Conservation (phyloP, 176 grass and related monocot genomes). For the Musa beccarii region DNA sequence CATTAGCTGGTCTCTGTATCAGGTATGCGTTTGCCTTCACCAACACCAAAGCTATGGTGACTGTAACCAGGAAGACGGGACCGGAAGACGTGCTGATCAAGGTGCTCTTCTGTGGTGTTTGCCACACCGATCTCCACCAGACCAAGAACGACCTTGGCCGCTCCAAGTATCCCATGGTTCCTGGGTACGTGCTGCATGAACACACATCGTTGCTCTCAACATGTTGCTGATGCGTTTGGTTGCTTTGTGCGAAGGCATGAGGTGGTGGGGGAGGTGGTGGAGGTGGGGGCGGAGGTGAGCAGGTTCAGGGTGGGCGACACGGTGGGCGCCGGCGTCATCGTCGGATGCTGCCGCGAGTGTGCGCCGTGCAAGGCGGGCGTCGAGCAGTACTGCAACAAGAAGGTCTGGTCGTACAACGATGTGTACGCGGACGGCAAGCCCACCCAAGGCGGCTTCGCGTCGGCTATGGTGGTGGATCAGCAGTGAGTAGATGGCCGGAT, state of each 20-base stretch:
- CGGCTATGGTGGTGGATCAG: constrained; percentile 78
- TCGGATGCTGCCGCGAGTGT: constrained; percentile 79
- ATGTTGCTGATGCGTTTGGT: background rate
- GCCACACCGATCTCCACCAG: constrained; percentile 94
- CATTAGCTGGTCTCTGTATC: background rate
- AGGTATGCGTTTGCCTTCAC: background rate
- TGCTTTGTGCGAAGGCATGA: constrained; percentile 47
- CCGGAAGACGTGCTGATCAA: constrained; percentile 77
- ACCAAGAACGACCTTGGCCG: constrained; percentile 77
- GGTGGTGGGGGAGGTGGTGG: constrained; percentile 85
- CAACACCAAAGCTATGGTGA: background rate
- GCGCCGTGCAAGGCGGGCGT: constrained; percentile 61
- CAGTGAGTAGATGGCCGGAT: constrained; percentile 47
- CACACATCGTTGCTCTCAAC: background rate
- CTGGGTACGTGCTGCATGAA: constrained; percentile 42
- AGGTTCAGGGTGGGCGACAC: constrained; percentile 38
- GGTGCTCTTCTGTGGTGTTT: constrained; percentile 79
- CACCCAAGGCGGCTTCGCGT: constrained; percentile 79
- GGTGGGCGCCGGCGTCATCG: constrained; percentile 61
- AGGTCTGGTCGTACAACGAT: constrained; percentile 91
- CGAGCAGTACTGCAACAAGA: constrained; percentile 97
- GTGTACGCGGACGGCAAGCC: constrained; percentile 79
- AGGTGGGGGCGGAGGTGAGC: constrained; percentile 60
- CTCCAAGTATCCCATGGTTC: constrained; percentile 96
- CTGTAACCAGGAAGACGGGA: constrained; percentile 51